These are phyloP conservation scores for Phlebiopsis flavidoalba DNA, from an alignment of 768 basidiomycete genomes.

Conservation along the genomic window DNA sequence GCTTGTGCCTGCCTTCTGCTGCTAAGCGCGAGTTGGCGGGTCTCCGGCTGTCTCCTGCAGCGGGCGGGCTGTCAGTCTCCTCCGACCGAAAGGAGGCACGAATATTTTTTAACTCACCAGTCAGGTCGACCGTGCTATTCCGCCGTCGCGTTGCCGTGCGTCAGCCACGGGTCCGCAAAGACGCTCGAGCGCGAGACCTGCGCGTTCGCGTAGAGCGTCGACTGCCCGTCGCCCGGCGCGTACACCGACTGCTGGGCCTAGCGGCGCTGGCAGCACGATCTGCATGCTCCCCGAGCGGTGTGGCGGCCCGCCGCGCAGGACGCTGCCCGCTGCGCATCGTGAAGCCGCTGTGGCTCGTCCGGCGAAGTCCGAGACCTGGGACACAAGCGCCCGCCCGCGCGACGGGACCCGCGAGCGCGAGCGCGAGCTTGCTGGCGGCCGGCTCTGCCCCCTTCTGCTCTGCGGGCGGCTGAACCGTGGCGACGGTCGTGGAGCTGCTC, in stretches of 20 bases:
- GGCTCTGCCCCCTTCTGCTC: background rate
- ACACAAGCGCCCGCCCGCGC: constrained; percentile 32
- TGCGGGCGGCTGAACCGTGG: constrained; percentile 5
- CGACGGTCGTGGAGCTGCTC: constrained; percentile 15
- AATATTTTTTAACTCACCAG: background rate
- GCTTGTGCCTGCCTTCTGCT: background rate
- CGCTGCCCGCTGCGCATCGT: constrained; percentile 16
- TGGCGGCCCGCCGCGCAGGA: constrained; percentile 47
- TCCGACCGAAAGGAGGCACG: background rate
- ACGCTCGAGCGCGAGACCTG: constrained; percentile 5
- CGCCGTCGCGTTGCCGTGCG: background rate
- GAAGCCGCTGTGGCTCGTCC: constrained; percentile 14
- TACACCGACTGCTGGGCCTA: constrained; percentile 36
- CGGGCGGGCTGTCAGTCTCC: background rate
- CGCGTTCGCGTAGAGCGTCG: background rate
- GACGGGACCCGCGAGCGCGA: background rate
- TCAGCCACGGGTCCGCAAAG: constrained; percentile 12
- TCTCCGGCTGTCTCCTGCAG: background rate
- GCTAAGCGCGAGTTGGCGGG: background rate
- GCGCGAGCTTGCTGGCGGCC: constrained; percentile 11
- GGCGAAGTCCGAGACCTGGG: constrained; percentile 29
- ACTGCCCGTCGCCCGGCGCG: background rate
- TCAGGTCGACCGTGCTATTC: background rate
- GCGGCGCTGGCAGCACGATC: constrained; percentile 63
- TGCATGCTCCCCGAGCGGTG: constrained; percentile 61